These are phyloP conservation scores for Harringtonia lauricola DNA, from an alignment of 2,329 filamentous ascomycete species.

Conservation along the genomic window DNA sequence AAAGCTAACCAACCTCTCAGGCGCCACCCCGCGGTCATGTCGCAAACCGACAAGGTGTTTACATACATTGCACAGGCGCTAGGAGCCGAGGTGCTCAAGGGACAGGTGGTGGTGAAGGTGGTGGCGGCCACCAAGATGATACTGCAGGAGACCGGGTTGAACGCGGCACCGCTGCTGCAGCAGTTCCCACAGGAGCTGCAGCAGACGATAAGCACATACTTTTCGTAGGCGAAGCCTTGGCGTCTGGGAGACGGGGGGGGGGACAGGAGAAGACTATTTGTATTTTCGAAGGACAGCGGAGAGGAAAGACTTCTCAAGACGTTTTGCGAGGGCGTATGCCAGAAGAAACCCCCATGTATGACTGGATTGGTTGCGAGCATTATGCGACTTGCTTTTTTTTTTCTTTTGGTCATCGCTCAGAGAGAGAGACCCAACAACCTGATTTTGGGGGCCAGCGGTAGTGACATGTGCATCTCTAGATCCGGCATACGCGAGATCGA, in stretches of 20 bases:
- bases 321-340: too few relatives aligned
- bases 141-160: constrained; percentile 60
- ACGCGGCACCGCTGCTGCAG: constrained; percentile 64
- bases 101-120: constrained; percentile 67
- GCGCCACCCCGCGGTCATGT: constrained; percentile 71
- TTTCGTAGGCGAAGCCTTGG: constrained; percentile 24
- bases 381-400: too few relatives aligned
- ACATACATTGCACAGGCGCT: constrained; percentile 77
- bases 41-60: constrained; percentile 72
- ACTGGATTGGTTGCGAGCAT: too few relatives aligned
- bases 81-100: constrained; percentile 81
- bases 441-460: too few relatives aligned
- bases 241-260: too few relatives aligned
- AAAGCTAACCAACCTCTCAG: constrained; percentile 32
- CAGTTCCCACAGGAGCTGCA: constrained; percentile 73
- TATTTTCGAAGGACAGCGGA: too few relatives aligned
- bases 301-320: too few relatives aligned
- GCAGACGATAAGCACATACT: constrained; percentile 66
- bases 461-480: too few relatives aligned
- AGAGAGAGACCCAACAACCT: too few relatives aligned
- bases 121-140: constrained; percentile 69
- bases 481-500: too few relatives aligned
- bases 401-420: too few relatives aligned
- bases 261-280: neutral
- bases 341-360: too few relatives aligned